Evolutionary conservation across 225 moss, liverwort and hornwort genomes (phyloP).

Genomic region (Ulota crispa): DNA sequence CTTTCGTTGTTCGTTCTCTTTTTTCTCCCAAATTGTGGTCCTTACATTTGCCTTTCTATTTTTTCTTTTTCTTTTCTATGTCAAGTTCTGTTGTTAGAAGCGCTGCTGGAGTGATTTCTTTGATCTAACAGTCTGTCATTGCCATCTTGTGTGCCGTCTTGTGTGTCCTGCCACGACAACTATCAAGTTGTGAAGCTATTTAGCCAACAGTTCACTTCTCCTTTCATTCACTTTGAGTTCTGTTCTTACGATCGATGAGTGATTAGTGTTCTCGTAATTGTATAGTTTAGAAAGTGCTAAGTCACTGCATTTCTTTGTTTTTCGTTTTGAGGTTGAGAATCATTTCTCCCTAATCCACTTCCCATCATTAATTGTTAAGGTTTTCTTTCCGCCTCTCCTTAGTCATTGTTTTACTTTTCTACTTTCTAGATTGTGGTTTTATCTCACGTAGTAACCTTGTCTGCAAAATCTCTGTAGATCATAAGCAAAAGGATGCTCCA

Average conservation of each 20-base stretch:
- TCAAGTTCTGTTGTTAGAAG: constrained; percentile 7
- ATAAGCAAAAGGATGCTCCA: constrained; percentile 23
- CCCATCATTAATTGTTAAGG: not conserved
- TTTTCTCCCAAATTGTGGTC: not conserved
- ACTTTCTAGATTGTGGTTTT: constrained; percentile 4
- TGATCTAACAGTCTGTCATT: constrained; percentile 3
- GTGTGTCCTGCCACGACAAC: not conserved
- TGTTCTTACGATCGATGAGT: not conserved
- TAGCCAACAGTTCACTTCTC: not conserved
- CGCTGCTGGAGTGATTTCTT: constrained; percentile 6
- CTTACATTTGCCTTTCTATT: not conserved
- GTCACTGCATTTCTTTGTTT: constrained; percentile 10
- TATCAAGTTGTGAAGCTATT: constrained; percentile 5
- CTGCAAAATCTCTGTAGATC: constrained; percentile 32
- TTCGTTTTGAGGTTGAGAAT: not conserved
- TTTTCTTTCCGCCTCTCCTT: not conserved
- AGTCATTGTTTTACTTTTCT: not conserved
- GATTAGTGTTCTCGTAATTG: not conserved
- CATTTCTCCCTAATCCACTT: not conserved
- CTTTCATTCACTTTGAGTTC: constrained; percentile 15
- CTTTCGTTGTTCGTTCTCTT: not conserved
- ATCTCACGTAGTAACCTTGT: constrained; percentile 22
- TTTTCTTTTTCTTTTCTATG: not conserved
- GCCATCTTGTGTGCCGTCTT: not conserved
- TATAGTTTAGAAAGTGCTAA: not conserved